Evolutionary conservation across 352 stramenopile genomes (phyloP), one percentile per base, ranked within the genome.

Genomic region (Thalassiosira mediterranea): DNA sequence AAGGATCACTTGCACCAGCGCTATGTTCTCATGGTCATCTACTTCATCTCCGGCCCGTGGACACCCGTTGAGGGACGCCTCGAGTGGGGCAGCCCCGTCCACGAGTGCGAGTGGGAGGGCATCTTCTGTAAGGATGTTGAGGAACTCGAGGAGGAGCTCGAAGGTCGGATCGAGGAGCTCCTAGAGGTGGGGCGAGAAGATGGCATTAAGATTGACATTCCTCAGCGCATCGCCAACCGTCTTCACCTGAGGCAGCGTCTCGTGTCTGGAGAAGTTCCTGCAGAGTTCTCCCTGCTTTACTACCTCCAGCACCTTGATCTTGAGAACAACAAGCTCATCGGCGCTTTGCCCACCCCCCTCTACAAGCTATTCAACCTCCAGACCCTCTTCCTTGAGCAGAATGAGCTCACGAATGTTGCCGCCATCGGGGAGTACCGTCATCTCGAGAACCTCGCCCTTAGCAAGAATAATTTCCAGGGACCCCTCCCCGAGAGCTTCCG

Each of bases 261-360:
- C 44, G 70, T 79, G 28, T 37, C 11, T 17, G 70, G 70, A 15
- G 70, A 79, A 42, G 70, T 79, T 1, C 70, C 70, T 4, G 47
- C 52, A 4, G 61, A 79, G 34, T 79, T 79, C 29, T 69, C 61
- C 3, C 38, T 79, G 42, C 65, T 79, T 46, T 79, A 79, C 40
- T 79, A 79, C 31, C 44, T 87, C 25, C 56, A 78, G 11, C 79
- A 86, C 78, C 72, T 90, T 68, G 79, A 88, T 72, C 56, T 90
- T n/a, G 76, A 83, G 31, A 79, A 79, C 62, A 90, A 88, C 65
- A n/a, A 59, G 23, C 59, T 90, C 26, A 66, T 70, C 0, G 79
- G 79, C 5, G 44, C 46, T 1, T 40, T 90, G 13, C 79, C 79
- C 23, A 53, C 32, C 0, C 51, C 47, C 1, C 42, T 90, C 3